These are phyloP conservation scores for Sordaria brevicollis DNA, from an alignment of 495 filamentous ascomycete species.

Conservation along the genomic window DNA sequence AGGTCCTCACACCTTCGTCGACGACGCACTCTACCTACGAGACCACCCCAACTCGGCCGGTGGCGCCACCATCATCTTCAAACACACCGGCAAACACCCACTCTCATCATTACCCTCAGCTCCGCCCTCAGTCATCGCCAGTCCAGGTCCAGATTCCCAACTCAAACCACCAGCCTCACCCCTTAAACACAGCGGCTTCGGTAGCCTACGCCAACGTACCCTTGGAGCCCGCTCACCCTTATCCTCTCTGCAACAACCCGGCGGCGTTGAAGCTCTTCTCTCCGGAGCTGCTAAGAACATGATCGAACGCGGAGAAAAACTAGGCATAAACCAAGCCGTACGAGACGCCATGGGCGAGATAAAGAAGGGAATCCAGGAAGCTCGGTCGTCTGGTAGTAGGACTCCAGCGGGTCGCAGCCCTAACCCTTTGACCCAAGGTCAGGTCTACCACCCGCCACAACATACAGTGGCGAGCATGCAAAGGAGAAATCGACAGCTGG, in stretches of 20 bases:
- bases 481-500: slow-evolving; percentile 61
- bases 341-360: slow-evolving; percentile 84
- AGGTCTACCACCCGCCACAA: neutral
- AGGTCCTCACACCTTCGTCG: slow-evolving; percentile 65
- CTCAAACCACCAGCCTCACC: neutral
- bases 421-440: neutral
- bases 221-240: slow-evolving; percentile 38
- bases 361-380: slow-evolving; percentile 32
- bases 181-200: slow-evolving; percentile 9
- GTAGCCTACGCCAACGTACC: slow-evolving; percentile 21
- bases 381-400: slow-evolving; percentile 23
- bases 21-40: slow-evolving; percentile 79
- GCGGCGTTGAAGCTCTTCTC: slow-evolving; percentile 64
- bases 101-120: neutral
- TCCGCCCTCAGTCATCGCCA: neutral
- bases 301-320: slow-evolving; percentile 70
- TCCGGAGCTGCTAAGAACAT: slow-evolving; percentile 81
- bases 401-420: slow-evolving; percentile 4
- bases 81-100: slow-evolving; percentile 58
- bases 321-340: slow-evolving; percentile 84
- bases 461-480: slow-evolving; percentile 43
- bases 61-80: slow-evolving; percentile 64
- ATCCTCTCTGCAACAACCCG: slow-evolving; percentile 46
- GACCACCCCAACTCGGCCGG: slow-evolving; percentile 64
- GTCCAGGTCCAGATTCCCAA: slow-evolving; percentile 34